Base-by-base conservation (phyloP, 106 monocot genomes). In the Vanilla planifolia region DNA sequence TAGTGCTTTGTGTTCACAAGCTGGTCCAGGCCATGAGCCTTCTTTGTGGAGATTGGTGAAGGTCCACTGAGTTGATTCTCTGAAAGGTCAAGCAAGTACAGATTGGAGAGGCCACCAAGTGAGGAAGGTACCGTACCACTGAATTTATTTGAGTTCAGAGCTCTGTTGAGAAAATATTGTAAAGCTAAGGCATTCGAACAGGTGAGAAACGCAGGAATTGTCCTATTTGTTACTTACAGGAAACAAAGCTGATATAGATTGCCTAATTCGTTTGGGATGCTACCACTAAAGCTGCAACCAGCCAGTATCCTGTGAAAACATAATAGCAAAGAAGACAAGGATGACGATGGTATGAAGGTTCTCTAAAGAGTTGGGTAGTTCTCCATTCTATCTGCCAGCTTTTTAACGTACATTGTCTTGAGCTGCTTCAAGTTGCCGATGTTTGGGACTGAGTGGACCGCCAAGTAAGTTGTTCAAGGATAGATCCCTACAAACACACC, bases 51-150 rank as follows among this genome's bases (percentile, higher is more conserved):
- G n/a, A 81, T 22, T 1, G 86, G 86, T 17, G 81, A 58, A 25
- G 65, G 3, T 52, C 86, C 86, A 11, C 47, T 78, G 32, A 86
- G 57, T 25, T 78, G 71, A 68, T 86, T 86, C 1, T 81, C 77
- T 35, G 75, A 59, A 33, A 69, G n/a, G 8, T 69, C 69, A 22
- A 69, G 50, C 69, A 59, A 69, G 25, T 17, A 60, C 35, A 69
- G 60, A 33, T 69, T 69, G n/a, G 60, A 60, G 26, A 69, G 69
- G 35, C 45, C 48, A 19, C 69, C 69, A 15, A 69, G 50, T 48
- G 69, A 69, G 9, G 60, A 25, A 10, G 69, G 69, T 37, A 69
- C 60, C 60, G 20, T 37, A 26, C 69, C 69, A 19, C 26, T 60
- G 22, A 69, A 69, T 39, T 69, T 42, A 43, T 69, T 69, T 17